Percentiles rank a stretch among this genome's conserved stretches.
phyloP scores from a whole-genome alignment of 306 rosid genomes.

The Lathyrus aphaca region DNA sequence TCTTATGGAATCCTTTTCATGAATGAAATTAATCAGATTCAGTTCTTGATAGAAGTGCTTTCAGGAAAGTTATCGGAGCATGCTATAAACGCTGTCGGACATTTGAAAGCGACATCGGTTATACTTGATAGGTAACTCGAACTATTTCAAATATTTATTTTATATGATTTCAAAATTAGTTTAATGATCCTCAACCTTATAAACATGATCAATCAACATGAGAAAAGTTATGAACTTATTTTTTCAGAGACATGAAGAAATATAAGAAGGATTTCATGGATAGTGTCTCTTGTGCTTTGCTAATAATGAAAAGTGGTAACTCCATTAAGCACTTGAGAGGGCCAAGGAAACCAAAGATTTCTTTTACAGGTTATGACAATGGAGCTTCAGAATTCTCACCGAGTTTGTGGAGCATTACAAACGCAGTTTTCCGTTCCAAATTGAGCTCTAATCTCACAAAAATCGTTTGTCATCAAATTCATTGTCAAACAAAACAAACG shows the following conservation, averaged over 20 bases:
- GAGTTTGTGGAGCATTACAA: slow-evolving; percentile 1
- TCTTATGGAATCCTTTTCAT: slow-evolving; percentile 3
- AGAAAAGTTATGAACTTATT: background rate
- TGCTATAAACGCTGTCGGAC: slow-evolving; percentile 48
- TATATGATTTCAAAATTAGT: background rate
- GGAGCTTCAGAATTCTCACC: slow-evolving; percentile 38
- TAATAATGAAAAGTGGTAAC: slow-evolving; percentile 52
- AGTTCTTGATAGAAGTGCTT: slow-evolving; percentile 51
- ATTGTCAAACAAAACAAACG: slow-evolving; percentile 32
- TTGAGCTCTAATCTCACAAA: slow-evolving; percentile 1
- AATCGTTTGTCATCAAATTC: background rate
- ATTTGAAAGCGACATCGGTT: slow-evolving; percentile 55
- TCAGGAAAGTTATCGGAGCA: slow-evolving; percentile 51
- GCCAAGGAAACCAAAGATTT: slow-evolving; percentile 37
- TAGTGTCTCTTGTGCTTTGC: slow-evolving; percentile 52
- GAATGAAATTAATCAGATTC: slow-evolving; percentile 46
- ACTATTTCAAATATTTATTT: background rate
- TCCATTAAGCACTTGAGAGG: slow-evolving; percentile 51
- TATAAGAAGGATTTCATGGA: slow-evolving; percentile 55
- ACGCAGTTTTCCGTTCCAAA: slow-evolving; percentile 8
- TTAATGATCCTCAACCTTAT: background rate
- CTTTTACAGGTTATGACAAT: slow-evolving; percentile 11
- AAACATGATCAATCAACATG: background rate
- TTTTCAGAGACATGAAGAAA: slow-evolving; percentile 64
- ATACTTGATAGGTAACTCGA: slow-evolving; percentile 67